Evolutionary conservation across 2,329 filamentous ascomycete genomes (phyloP).

Genomic region (Beauveria caledonica): DNA sequence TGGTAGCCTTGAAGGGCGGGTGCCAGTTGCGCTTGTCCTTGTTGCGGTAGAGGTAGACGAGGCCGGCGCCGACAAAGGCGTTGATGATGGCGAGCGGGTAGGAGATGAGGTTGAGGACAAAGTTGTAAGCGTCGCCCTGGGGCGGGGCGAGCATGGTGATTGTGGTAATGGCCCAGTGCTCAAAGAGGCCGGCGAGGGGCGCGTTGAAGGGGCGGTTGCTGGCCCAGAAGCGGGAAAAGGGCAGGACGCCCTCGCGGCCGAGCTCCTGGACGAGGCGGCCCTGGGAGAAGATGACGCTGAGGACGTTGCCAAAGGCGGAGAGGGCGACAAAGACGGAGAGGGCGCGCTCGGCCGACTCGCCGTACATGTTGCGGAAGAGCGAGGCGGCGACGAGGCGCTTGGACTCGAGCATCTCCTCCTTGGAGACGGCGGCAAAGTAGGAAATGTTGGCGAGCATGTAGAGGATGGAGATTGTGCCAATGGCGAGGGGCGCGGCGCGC

Average conservation of each 20-base stretch:
- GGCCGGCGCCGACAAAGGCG: conserved; percentile 42
- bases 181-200: conserved; percentile 51
- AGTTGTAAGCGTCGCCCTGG: conserved; percentile 59
- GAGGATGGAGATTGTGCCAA: conserved; percentile 48
- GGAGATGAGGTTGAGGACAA: conserved; percentile 53
- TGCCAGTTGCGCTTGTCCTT: conserved; percentile 41
- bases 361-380: conserved; percentile 50
- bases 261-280: conserved; percentile 59
- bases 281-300: conserved; percentile 61
- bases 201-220: conserved; percentile 57
- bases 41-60: conserved; percentile 46
- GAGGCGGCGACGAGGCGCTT: conserved; percentile 45
- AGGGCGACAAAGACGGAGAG: conserved; percentile 59
- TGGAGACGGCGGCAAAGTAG: conserved; percentile 53
- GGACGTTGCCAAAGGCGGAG: conserved; percentile 59
- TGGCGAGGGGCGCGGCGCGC: conserved; percentile 54
- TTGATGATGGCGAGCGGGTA: conserved; percentile 55
- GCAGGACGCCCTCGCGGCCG: conserved; percentile 57
- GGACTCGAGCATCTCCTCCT: conserved; percentile 42
- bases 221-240: conserved; percentile 54
- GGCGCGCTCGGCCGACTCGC: conserved; percentile 44
- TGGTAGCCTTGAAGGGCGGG: conserved; percentile 45
- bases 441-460: conserved; percentile 62
- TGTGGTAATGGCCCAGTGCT: conserved; percentile 56
- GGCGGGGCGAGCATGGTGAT: conserved; percentile 61